Conservation (phyloP, 2,329 filamentous ascomycete species). For the Trichophyton simii region DNA sequence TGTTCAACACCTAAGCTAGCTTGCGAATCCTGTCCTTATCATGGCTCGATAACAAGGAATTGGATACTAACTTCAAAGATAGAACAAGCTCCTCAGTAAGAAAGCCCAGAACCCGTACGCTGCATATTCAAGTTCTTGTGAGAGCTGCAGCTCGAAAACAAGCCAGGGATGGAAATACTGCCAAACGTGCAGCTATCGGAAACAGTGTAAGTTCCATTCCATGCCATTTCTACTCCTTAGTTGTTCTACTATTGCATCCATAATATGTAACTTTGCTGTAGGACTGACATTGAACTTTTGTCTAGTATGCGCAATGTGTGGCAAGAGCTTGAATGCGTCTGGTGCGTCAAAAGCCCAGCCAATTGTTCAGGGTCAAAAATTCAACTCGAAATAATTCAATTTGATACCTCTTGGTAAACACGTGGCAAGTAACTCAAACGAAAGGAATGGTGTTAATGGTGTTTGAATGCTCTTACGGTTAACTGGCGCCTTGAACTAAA, state of each 20-base stretch:
- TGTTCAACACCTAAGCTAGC: no score
- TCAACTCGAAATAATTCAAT: conserved; percentile 42
- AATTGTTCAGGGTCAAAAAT: conserved; percentile 48
- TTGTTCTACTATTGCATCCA: background rate
- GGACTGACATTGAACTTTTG: conserved; percentile 8
- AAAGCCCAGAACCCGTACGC: conserved; percentile 55
- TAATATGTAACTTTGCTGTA: background rate
- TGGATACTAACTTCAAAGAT: background rate
- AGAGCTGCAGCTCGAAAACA: conserved; percentile 52
- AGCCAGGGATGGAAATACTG: conserved; percentile 49
- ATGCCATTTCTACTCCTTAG: background rate
- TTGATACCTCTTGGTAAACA: background rate
- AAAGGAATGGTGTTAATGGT: background rate
- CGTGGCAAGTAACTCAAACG: background rate
- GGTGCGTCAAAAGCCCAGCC: conserved; percentile 38
- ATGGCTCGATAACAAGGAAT: no score
- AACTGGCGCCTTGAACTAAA: background rate
- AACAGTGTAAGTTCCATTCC: conserved; percentile 38
- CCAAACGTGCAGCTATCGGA: conserved; percentile 51
- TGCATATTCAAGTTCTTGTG: conserved; percentile 49
- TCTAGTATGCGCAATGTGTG: conserved; percentile 51
- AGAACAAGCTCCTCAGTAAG: conserved; percentile 54
- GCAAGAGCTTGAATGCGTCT: conserved; percentile 39
- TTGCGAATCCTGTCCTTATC: no score
- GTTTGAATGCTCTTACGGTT: background rate